Evolutionary conservation across 805 yeast genomes (phyloP), one percentile per base, ranked within the genome.

Genomic region (Candida ponderosae): DNA sequence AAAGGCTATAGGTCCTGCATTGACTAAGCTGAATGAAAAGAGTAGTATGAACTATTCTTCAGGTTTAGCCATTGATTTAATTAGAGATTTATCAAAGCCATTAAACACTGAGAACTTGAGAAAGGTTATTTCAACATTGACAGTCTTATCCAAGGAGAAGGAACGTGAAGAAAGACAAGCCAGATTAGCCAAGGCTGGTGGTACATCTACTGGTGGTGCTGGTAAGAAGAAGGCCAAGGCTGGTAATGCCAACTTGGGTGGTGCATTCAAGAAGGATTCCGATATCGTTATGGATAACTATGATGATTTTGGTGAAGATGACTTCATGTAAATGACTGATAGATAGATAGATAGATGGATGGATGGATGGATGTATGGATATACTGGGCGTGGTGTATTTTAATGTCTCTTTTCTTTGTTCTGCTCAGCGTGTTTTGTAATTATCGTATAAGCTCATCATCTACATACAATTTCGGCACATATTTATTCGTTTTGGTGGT

Each of bases 191-290:
- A 81, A 79, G 57, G 71, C 85, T 38, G 90, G 93, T 44, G 93
- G 90, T 46, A 83, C 94, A 20, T 76, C 90, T 29, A 75, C 86
- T 18, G 94, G 94, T 51, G 96, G 96, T 57, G 93, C 94, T 29
- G 95, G 95, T 63, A 88, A 89, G 74, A 82, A 83, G 76, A 90
- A 89, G 76, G 96, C 87, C 40, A 82, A 83, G 62, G 81, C 85
- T 40, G 72, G 77, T 39, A 74, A 70, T 47, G 81, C 86, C 32
- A 81, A 80, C 57, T 68, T 83, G 36, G 73, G 73, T 39, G 74
- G 74, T 50, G 72, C 70, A 9, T 67, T 68, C 57, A 83, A 80
- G 70, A 81, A 81, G 61, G 87, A 80, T 52, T 66, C 65, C 36
- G 68, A 70, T 29, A 77, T 76, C 46, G 84, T 72, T 43, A 63